Conservation (phyloP, 2,329 filamentous ascomycete species). For the Colletotrichum spinosum region DNA sequence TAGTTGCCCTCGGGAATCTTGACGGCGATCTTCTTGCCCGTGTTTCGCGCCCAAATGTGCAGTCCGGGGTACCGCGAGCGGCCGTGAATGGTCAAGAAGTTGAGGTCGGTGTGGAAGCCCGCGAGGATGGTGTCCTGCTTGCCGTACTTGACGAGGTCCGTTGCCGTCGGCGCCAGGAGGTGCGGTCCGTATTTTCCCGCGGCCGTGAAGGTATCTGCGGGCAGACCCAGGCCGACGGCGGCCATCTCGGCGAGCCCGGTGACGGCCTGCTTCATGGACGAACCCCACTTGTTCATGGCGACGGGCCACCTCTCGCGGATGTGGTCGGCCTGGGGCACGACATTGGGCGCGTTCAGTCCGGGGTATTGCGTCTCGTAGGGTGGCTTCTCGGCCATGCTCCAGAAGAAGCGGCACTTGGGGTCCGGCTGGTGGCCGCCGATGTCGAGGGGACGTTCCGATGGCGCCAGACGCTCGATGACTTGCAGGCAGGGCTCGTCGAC, state of each 20-base stretch:
- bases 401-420: constrained; percentile 73
- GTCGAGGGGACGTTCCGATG: constrained; percentile 68
- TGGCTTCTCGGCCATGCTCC: constrained; percentile 66
- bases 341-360: constrained; percentile 65
- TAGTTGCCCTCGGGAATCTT: constrained; percentile 69
- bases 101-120: constrained; percentile 73
- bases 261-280: constrained; percentile 70
- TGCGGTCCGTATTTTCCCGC: constrained; percentile 71
- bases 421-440: constrained; percentile 67
- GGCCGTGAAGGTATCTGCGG: constrained; percentile 63
- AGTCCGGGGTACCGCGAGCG: constrained; percentile 71
- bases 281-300: constrained; percentile 68
- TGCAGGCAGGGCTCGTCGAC: constrained; percentile 70
- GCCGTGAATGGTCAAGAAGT: constrained; percentile 74
- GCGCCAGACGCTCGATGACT: constrained; percentile 66
- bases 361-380: constrained; percentile 68
- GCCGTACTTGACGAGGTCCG: constrained; percentile 66
- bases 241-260: constrained; percentile 69
- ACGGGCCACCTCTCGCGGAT: constrained; percentile 64
- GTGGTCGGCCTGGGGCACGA: constrained; percentile 61
- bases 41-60: constrained; percentile 74
- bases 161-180: constrained; percentile 70
- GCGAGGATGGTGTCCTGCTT: constrained; percentile 68
- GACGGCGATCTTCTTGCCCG: constrained; percentile 67
- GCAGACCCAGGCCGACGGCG: constrained; percentile 66